Evolutionary conservation across 2,329 filamentous ascomycete genomes (phyloP), one percentile per base, ranked within the genome.

Genomic region (Trichoderma aggressivum): DNA sequence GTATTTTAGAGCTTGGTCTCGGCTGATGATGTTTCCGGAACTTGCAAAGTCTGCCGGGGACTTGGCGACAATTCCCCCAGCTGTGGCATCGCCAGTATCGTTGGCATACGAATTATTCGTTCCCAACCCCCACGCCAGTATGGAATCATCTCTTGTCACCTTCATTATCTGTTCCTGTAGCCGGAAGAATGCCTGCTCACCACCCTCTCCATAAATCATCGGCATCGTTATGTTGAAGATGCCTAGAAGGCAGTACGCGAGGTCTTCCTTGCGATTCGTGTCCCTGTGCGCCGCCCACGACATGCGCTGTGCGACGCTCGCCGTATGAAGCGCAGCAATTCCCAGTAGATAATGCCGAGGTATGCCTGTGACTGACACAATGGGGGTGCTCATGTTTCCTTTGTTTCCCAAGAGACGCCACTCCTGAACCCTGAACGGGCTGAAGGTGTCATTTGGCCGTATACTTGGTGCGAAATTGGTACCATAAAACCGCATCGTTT

Each of bases 351-450:
- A 74, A 3, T 32, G 53, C 30, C 50, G 67, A 3, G 73, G 72
- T 30, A 82, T 79, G 1, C 76, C 74, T 5, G 80, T 82, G 43
- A 79, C 75, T 10, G 70, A 65, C 5, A 75, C 73, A 14, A 82
- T 72, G 59, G 69, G 14, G 74, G 74, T 18, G 43, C 72, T 65
- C 28, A 74, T 63, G 12, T 30, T 32, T 7, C 26, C 21, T 66
- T 72, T 71, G 0, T 64, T 70, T 5, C 73, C 75, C 1, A 75
- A 21, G 2, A 2, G 7, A 3, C 16, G 32, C 76, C 75, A 77
- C 10, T 61, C 18, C n/a, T n/a, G n/a, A n/a, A n/a, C n/a, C n/a
- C n/a, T n/a, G n/a, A n/a, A n/a, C n/a, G n/a, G n/a, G n/a, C n/a
- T n/a, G n/a, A n/a, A n/a, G n/a, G n/a, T n/a, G n/a, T n/a, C n/a